These are phyloP conservation scores for Neoboletus subvelutipes DNA, from an alignment of 768 basidiomycete genomes.

Conservation along the genomic window DNA sequence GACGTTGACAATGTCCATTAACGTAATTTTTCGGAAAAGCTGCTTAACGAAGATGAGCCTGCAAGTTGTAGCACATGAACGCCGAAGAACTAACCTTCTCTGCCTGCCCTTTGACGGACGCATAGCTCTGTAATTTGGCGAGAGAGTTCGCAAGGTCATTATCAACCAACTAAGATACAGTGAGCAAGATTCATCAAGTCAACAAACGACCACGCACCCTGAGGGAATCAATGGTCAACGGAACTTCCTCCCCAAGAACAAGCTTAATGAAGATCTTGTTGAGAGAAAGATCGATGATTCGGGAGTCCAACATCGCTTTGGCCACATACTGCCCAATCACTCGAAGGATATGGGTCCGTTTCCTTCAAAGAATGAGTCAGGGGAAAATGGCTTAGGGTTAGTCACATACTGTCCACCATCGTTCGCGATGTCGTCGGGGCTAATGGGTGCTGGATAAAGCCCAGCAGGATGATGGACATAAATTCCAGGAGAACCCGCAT, in stretches of 20 bases:
- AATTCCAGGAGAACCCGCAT: conserved; percentile 53
- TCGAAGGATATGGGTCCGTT: conserved; percentile 81
- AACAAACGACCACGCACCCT: conserved; percentile 50
- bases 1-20: conserved; percentile 63
- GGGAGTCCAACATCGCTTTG: conserved; percentile 94
- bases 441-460: conserved; percentile 85
- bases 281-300: conserved; percentile 94
- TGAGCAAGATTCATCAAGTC: conserved; percentile 3
- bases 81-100: conserved; percentile 50
- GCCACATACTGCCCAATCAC: conserved; percentile 96
- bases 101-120: conserved; percentile 42
- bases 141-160: conserved; percentile 83
- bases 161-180: conserved; percentile 68
- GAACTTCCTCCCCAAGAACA: conserved; percentile 83
- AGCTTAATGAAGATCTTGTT: conserved; percentile 95
- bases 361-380: conserved; percentile 44
- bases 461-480: conserved; percentile 87
- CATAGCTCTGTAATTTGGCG: conserved; percentile 71
- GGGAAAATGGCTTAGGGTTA: not conserved
- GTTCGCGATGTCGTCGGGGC: conserved; percentile 61
- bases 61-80: not conserved
- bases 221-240: conserved; percentile 78
- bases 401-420: conserved; percentile 72
- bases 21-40: conserved; percentile 55
- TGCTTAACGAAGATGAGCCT: conserved; percentile 23